These are phyloP conservation scores for Tulasnella sp. DNA, from an alignment of 768 basidiomycete species.

Conservation along the genomic window DNA sequence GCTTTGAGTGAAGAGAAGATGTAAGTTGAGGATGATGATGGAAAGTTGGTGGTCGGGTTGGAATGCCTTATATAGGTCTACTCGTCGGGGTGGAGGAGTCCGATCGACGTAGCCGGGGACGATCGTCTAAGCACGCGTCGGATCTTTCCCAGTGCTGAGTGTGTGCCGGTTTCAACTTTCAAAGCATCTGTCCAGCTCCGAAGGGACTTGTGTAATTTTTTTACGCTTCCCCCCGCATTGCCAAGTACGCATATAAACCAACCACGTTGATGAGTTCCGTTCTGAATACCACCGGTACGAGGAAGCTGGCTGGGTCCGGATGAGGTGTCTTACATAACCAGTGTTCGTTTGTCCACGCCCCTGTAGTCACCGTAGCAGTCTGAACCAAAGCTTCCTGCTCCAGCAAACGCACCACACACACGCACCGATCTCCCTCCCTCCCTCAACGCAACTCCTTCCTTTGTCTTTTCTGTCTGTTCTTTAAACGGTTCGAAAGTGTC, in stretches of 20 bases:
- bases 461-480: constrained; percentile 10
- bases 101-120: neutral
- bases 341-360: neutral
- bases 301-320: no score
- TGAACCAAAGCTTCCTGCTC: constrained; percentile 6
- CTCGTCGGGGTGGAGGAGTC: neutral
- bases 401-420: constrained; percentile 22
- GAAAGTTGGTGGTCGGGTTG: neutral
- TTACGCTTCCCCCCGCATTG: no score
- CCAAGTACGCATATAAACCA: no score
- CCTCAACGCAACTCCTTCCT: neutral
- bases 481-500: constrained; percentile 11
- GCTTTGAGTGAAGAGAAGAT: neutral
- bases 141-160: constrained; percentile 11
- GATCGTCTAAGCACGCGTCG: neutral
- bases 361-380: constrained; percentile 6
- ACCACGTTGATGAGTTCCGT: no score
- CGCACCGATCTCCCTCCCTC: neutral
- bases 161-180: neutral
- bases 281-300: no score
- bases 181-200: constrained; percentile 16
- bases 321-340: neutral
- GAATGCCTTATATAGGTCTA: neutral
- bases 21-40: constrained; percentile 2
- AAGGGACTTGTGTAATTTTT: neutral